Base-by-base conservation (phyloP, 2,329 filamentous ascomycete genomes). In the Aspergillus fructus region DNA sequence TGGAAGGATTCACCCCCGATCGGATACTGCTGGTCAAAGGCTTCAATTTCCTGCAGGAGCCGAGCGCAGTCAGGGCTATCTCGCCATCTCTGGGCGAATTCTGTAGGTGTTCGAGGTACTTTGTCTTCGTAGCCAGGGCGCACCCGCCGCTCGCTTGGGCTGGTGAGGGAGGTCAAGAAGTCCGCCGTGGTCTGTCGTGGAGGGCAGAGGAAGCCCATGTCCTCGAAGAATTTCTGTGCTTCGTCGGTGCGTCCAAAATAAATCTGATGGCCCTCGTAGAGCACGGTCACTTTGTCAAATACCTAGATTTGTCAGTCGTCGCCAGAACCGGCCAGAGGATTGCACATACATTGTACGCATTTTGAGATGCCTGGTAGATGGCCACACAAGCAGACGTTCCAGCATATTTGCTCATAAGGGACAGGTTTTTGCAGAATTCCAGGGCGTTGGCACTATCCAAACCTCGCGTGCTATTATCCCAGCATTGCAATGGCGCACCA, bases 191-290 rank as follows among this genome's bases (percentile, higher is more conserved):
- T 90, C 67, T 90, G 87, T 9, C 89, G 82, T 2, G 82, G 74
- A 0, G 88, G 87, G 63, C 88, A 91, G 11, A 82, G 71, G 78
- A 86, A 93, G 30, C 89, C 89, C 73, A 89, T 83, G 11, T 79
- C 76, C 65, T 88, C 84, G 63, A 93, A 92, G 73, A 85, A 92
- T 0, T 69, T 69, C 64, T 82, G 87, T 0, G 89, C 89, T 3
- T 81, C 74, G 5, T 67, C 68, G 0, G 85, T 84, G 0, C 81
- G 82, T 0, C 90, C 90, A 63, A 89, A 93, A 75, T 86, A 93
- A 64, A 93, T 92, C 68, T 92, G 84, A 0, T 87, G 81, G 1
- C 89, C 89, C 64, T 91, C 87, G 67, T 92, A 91, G 0, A 92
- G 76, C 0, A 93, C 86, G 0, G 84, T 81, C 0, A 84, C 84